Base-by-base conservation (phyloP, 2,329 filamentous ascomycete genomes). In the Botrytis tulipae region DNA sequence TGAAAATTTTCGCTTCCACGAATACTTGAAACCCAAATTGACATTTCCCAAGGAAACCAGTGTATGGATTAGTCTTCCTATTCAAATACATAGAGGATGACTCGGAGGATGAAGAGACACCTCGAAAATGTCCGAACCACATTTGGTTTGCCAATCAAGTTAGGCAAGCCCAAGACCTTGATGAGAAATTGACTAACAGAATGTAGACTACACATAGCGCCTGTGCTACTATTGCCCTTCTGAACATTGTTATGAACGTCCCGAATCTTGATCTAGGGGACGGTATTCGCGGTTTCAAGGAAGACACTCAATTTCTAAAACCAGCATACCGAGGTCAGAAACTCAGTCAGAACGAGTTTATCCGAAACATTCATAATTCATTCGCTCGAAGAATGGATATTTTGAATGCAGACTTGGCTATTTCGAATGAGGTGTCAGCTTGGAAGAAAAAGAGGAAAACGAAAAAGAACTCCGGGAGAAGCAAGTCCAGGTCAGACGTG, bases 61-160 rank as follows among this genome's bases (percentile, higher is more conserved):
- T 96, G 3, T 90, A 93, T 78, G 95, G 95, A 4, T 84, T 98
- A n/a, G 92, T 99, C 68, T 96, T 98, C 76, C 87, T 97, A 1
- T 97, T 94, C 78, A 89, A 91, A 74, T 97, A 89, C 77, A 86
- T 88, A 44, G 82, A 85, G 9, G 84, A 84, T 54, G 81, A 84
- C 70, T 82, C 88, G 46, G 76, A 78, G 18, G 76, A 76, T 40
- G 86, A 89, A 72, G 86, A 89, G 71, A 83, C 86, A 73, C 85
- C 87, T 75, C 84, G 83, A 62, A 86, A 81, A 75, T 91, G 88
- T 75, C 90, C 90, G 0, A 84, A 88, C 4, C 84, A 89, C 44
- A 85, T 98, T 29, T 99, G 96, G 95, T 98, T 98, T 82, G 94
- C 95, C 42, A 98, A 98, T 79, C 95, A 97, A 84, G 92, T 93